phyloP scores from a whole-genome alignment of 306 rosid genomes.

The Hylodesmum podocarpum region DNA sequence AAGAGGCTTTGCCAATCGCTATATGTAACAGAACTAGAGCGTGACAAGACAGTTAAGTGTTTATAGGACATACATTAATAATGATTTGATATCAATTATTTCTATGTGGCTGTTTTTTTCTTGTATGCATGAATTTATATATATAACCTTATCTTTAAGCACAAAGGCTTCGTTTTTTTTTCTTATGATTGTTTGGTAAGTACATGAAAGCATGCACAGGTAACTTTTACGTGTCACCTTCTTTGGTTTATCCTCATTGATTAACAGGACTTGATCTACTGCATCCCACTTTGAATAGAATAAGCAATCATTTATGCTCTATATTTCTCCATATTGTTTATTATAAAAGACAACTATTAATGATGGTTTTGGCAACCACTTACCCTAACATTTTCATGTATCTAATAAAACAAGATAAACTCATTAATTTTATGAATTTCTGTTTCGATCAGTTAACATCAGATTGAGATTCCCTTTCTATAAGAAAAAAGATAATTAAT shows the following conservation, averaged over 20 bases:
- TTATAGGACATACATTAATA: not conserved
- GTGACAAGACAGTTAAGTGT: not conserved
- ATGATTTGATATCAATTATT: not conserved
- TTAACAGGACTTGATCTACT: not conserved
- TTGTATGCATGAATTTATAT: not conserved
- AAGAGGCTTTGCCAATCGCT: not conserved
- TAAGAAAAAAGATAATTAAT: not conserved
- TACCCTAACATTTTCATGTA: not conserved
- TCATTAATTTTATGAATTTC: not conserved
- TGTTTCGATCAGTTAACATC: not conserved
- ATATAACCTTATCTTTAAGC: not conserved
- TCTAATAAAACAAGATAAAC: not conserved
- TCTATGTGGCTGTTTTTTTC: not conserved
- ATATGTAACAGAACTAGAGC: not conserved
- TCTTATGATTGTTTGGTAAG: not conserved
- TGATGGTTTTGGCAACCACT: slow-evolving; percentile 22
- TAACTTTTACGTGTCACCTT: not conserved
- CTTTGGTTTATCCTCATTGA: not conserved
- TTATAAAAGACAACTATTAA: not conserved
- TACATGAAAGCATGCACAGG: not conserved
- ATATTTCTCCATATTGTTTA: not conserved
- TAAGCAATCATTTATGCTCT: not conserved
- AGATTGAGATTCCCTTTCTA: not conserved
- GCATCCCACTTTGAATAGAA: not conserved
- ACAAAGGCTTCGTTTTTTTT: not conserved